phyloP scores from a whole-genome alignment of 2,329 filamentous ascomycete genomes.

The Trichophyton simii region DNA sequence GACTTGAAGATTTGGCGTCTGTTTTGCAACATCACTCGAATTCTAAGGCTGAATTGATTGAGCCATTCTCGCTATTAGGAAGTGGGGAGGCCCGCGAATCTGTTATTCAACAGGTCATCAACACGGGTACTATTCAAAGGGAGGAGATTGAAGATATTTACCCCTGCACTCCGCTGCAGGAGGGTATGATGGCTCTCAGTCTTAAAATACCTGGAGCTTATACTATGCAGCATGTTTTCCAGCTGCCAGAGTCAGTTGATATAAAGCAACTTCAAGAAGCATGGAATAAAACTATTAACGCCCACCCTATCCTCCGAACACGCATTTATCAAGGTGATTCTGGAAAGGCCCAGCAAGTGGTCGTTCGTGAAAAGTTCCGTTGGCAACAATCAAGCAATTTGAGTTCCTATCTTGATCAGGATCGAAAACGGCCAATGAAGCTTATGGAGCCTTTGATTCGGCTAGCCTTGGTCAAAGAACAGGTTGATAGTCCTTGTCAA shows the following conservation, averaged over 20 bases:
- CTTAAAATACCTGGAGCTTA: slow-evolving; percentile 29
- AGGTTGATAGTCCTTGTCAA: slow-evolving; percentile 5
- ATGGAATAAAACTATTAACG: slow-evolving; percentile 25
- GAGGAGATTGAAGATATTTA: slow-evolving; percentile 21
- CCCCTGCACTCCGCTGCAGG: slow-evolving; percentile 27
- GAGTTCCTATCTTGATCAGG: slow-evolving; percentile 11
- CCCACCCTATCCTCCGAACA: slow-evolving; percentile 31
- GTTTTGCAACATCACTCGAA: slow-evolving; percentile 2
- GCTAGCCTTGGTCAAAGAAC: slow-evolving; percentile 14
- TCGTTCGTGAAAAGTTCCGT: slow-evolving; percentile 16
- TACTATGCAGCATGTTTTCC: slow-evolving; percentile 27
- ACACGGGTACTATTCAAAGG: slow-evolving; percentile 13
- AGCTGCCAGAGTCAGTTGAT: slow-evolving; percentile 12
- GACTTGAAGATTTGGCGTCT: slow-evolving; percentile 24
- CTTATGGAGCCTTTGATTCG: slow-evolving; percentile 16
- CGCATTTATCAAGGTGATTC: slow-evolving; percentile 20
- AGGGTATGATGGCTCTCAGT: slow-evolving; percentile 30
- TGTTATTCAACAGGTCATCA: slow-evolving; percentile 7
- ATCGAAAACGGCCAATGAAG: slow-evolving; percentile 13
- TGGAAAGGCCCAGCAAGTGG: slow-evolving; percentile 15
- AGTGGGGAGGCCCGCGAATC: slow-evolving; percentile 3
- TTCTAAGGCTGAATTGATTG: not conserved
- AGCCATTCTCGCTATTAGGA: slow-evolving; percentile 13
- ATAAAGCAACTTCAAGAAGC: slow-evolving; percentile 27
- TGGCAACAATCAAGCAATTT: slow-evolving; percentile 16